A percentile compares a stretch with the other conserved stretches of the same genome.
Evolutionary conservation across 1,284 basidiomycete species (phyloP).

Genomic region (Meira miltonrushii): DNA sequence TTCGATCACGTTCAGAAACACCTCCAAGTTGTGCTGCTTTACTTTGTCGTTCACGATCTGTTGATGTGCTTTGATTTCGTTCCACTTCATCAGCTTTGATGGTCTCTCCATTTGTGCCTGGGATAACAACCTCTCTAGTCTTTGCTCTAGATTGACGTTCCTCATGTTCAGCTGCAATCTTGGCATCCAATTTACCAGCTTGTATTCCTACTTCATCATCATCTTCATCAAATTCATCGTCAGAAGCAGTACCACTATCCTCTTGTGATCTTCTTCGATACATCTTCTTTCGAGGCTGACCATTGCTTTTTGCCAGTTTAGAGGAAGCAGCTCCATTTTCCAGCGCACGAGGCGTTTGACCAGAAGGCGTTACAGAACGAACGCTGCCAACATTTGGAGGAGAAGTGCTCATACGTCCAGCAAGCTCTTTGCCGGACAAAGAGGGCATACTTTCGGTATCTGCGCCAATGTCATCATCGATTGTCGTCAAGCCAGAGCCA

Average conservation of each 20-base stretch:
- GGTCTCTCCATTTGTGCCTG: not conserved
- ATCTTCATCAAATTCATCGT: slow-evolving; percentile 16
- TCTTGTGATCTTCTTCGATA: not conserved
- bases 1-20: slow-evolving; percentile 32
- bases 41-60: not conserved
- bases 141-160: slow-evolving; percentile 8
- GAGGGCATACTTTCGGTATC: too few relatives aligned
- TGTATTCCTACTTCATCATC: slow-evolving; percentile 17
- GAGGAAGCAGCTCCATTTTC: not conserved
- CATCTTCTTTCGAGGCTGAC: not conserved
- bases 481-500: not conserved
- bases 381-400: slow-evolving; percentile 1
- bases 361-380: not conserved
- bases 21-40: slow-evolving; percentile 9
- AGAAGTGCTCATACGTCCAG: not conserved
- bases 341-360: not conserved
- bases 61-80: not conserved
- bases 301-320: not conserved
- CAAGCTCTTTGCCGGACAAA: too few relatives aligned
- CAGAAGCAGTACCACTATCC: slow-evolving; percentile 6
- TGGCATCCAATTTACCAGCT: slow-evolving; percentile 7
- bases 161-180: slow-evolving; percentile 7
- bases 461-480: not conserved
- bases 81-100: slow-evolving; percentile 3
- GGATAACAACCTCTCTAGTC: slow-evolving; percentile 4